phyloP scores from a whole-genome alignment of 2,329 filamentous ascomycete species.

The Hypoxylon sp. region DNA sequence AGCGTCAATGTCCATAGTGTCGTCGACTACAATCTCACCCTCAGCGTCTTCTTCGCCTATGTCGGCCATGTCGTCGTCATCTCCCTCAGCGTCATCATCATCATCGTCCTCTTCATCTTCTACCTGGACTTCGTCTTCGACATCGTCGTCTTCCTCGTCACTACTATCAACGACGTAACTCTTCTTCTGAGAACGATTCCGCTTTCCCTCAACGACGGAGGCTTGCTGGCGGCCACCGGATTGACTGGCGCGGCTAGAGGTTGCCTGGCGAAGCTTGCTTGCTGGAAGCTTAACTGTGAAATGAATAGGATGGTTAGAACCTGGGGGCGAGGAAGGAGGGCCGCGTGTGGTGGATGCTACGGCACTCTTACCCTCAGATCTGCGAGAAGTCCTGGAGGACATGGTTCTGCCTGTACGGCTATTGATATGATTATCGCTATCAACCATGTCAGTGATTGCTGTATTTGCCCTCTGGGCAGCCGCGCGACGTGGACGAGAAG shows the following conservation, averaged over 20 bases:
- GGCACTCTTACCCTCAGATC: conserved; percentile 64
- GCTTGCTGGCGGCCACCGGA: conserved; percentile 42
- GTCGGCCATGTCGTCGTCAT: conserved; percentile 58
- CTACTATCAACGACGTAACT: conserved; percentile 72
- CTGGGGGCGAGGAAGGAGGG: conserved; percentile 62
- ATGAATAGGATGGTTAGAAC: conserved; percentile 63
- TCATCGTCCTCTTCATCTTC: conserved; percentile 56
- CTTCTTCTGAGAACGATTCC: conserved; percentile 70
- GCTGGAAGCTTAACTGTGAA: conserved; percentile 68
- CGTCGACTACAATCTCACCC: conserved; percentile 55
- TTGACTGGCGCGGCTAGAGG: conserved; percentile 58
- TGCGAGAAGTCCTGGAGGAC: conserved; percentile 65
- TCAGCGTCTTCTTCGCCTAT: conserved; percentile 57
- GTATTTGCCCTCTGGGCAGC: conserved; percentile 63
- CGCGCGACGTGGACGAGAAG: conserved; percentile 59
- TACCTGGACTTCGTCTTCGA: conserved; percentile 56
- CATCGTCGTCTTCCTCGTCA: conserved; percentile 61
- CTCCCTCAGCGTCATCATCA: conserved; percentile 57
- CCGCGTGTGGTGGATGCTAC: conserved; percentile 62
- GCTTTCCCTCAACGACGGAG: conserved; percentile 64
- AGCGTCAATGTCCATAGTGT: conserved; percentile 61
- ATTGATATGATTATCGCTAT: conserved; percentile 61
- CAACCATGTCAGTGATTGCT: conserved; percentile 67
- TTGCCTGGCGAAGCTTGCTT: conserved; percentile 67
- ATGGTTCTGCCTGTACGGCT: conserved; percentile 61